phyloP scores from a whole-genome alignment of 2,329 filamentous ascomycete genomes.

The Keithomyces neogunnii region DNA sequence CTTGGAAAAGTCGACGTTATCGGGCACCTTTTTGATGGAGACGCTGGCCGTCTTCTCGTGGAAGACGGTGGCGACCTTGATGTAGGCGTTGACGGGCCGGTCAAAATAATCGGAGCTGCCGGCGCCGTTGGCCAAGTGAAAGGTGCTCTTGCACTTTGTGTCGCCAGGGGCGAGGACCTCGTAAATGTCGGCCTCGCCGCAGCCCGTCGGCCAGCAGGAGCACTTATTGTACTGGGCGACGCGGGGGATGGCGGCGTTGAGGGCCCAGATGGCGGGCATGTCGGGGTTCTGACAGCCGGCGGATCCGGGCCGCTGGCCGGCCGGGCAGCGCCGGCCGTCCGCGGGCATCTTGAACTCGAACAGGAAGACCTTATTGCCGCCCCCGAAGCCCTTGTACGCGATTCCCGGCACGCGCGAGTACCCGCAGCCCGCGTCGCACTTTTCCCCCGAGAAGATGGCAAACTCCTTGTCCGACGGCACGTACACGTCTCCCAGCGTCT shows the following conservation, averaged over 20 bases:
- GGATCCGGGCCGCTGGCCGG: neutral
- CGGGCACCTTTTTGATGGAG: slow-evolving; percentile 45
- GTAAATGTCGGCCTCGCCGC: slow-evolving; percentile 69
- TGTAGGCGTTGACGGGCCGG: slow-evolving; percentile 48
- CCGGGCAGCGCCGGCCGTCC: slow-evolving; percentile 38
- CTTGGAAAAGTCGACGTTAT: slow-evolving; percentile 30
- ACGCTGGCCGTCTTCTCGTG: slow-evolving; percentile 40
- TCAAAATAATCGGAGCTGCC: slow-evolving; percentile 65
- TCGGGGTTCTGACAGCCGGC: slow-evolving; percentile 43
- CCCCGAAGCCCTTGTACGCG: slow-evolving; percentile 58
- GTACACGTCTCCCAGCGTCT: slow-evolving; percentile 28
- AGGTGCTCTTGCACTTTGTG: slow-evolving; percentile 58
- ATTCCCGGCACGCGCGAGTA: slow-evolving; percentile 33
- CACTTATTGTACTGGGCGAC: slow-evolving; percentile 62
- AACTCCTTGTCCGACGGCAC: slow-evolving; percentile 37
- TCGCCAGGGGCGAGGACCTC: slow-evolving; percentile 61
- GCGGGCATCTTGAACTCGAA: slow-evolving; percentile 66
- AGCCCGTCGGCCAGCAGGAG: slow-evolving; percentile 62
- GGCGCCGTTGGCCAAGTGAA: slow-evolving; percentile 55
- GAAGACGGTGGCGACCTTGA: slow-evolving; percentile 60
- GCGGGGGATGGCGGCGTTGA: slow-evolving; percentile 65
- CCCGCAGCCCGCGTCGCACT: slow-evolving; percentile 35
- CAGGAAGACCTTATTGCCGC: slow-evolving; percentile 63
- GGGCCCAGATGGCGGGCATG: slow-evolving; percentile 68
- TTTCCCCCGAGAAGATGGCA: slow-evolving; percentile 34